phyloP scores from a whole-genome alignment of 1,139 yeast species.

The Geotrichum aggregatum region DNA sequence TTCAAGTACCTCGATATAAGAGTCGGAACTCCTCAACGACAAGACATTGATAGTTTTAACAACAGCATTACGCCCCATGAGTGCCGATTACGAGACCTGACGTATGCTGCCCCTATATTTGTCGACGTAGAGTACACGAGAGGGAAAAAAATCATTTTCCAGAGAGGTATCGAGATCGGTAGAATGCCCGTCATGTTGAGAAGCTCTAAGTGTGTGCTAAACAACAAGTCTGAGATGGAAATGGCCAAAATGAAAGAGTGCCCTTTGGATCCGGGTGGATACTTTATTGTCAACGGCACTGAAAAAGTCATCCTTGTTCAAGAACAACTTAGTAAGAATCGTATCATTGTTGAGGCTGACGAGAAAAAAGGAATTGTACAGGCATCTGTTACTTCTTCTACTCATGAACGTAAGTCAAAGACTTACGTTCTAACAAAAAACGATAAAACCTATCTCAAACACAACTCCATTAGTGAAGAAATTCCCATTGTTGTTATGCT shows the following conservation, averaged over 20 bases:
- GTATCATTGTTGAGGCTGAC: constrained; percentile 97
- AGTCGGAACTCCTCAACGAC: constrained; percentile 56
- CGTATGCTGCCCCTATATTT: constrained; percentile 92
- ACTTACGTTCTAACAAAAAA: constrained; percentile 92
- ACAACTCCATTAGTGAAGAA: constrained; percentile 92
- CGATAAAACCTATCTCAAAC: constrained; percentile 83
- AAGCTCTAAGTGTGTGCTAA: constrained; percentile 82
- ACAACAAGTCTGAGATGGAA: constrained; percentile 68
- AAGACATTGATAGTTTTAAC: constrained; percentile 45
- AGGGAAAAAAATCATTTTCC: constrained; percentile 86
- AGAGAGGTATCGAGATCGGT: constrained; percentile 88
- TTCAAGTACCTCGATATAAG: constrained; percentile 87
- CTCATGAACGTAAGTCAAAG: constrained; percentile 95
- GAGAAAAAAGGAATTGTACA: constrained; percentile 91
- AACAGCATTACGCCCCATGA: constrained; percentile 80
- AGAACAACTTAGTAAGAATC: constrained; percentile 92
- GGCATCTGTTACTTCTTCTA: constrained; percentile 95
- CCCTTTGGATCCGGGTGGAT: constrained; percentile 98
- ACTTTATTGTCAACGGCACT: constrained; percentile 94
- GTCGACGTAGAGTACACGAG: constrained; percentile 97
- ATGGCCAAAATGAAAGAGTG: constrained; percentile 93
- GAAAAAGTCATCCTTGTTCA: constrained; percentile 95
- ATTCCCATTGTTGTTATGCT: constrained; percentile 88
- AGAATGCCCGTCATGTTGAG: constrained; percentile 97
- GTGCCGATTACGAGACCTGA: constrained; percentile 89